phyloP scores from a whole-genome alignment of 208 protist genomes.

The Strigomonas culicis region DNA sequence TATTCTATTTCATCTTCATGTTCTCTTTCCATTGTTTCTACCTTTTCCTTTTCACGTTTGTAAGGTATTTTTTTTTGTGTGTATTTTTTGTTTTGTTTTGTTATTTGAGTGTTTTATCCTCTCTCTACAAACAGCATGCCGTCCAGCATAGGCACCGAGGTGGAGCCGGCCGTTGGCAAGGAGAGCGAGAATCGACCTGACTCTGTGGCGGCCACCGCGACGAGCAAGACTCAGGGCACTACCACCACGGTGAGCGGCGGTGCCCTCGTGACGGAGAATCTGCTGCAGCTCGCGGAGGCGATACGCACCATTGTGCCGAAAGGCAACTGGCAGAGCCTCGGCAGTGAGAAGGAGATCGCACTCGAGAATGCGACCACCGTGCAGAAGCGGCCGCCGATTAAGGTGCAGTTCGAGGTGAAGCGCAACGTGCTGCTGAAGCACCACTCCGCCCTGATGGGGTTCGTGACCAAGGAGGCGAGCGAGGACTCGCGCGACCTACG shows the following conservation, averaged over 20 bases:
- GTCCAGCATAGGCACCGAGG: too few species aligned
- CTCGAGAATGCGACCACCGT: slow-evolving; percentile 43
- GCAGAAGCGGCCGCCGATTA: slow-evolving; percentile 53
- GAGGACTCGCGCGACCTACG: slow-evolving; percentile 86
- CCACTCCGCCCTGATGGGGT: slow-evolving; percentile 41
- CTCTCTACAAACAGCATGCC: too few species aligned
- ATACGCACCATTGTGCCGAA: slow-evolving; percentile 63
- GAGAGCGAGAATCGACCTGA: too few species aligned
- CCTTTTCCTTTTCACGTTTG: slow-evolving; percentile 6
- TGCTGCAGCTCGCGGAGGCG: slow-evolving; percentile 46
- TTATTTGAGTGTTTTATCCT: not conserved
- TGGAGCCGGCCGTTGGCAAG: too few species aligned
- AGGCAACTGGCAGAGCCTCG: slow-evolving; percentile 70
- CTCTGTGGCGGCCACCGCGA: too few species aligned
- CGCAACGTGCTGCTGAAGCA: slow-evolving; percentile 61
- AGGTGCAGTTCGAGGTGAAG: slow-evolving; percentile 63
- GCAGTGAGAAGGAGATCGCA: slow-evolving; percentile 78
- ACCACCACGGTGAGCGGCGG: not conserved
- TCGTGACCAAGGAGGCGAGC: slow-evolving; percentile 81
- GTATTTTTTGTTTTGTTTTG: not conserved
- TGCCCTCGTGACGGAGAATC: slow-evolving; percentile 49
- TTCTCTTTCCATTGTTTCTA: not conserved
- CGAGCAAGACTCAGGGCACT: not conserved
- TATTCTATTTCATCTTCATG: not conserved
- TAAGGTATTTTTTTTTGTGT: not conserved